Percentiles rank a stretch among this genome's conserved stretches.
phyloP scores from a whole-genome alignment of 306 rosid species.

The Dicorynia guianensis region DNA sequence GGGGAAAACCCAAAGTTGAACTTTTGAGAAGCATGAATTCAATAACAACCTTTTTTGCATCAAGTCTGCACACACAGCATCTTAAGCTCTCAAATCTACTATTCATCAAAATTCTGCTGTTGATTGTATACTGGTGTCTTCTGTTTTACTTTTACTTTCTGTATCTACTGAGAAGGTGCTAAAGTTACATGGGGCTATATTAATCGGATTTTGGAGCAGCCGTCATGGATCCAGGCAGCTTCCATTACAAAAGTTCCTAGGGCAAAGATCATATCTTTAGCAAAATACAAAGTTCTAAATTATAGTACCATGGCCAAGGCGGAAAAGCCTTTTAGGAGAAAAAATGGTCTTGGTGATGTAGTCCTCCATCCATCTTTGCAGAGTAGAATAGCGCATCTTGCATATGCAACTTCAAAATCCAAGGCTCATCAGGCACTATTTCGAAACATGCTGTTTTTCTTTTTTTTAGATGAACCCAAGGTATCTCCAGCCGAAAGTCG shows the following conservation, averaged over 20 bases:
- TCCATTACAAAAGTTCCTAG: slow-evolving; percentile 90
- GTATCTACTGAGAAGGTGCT: slow-evolving; percentile 82
- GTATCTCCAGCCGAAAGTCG: too few relatives aligned
- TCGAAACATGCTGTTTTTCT: slow-evolving; percentile 93
- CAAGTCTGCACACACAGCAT: background rate
- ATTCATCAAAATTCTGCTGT: slow-evolving; percentile 2
- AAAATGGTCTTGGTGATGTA: slow-evolving; percentile 72
- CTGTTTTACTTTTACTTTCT: slow-evolving; percentile 26
- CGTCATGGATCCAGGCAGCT: slow-evolving; percentile 94
- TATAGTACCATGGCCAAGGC: slow-evolving; percentile 58
- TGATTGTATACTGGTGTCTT: slow-evolving; percentile 29
- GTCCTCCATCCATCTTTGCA: slow-evolving; percentile 89
- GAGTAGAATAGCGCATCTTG: slow-evolving; percentile 90
- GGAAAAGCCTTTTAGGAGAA: slow-evolving; percentile 52
- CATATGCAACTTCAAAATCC: slow-evolving; percentile 91
- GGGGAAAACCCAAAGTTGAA: background rate
- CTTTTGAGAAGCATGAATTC: background rate
- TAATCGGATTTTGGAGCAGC: slow-evolving; percentile 97
- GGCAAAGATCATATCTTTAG: slow-evolving; percentile 68
- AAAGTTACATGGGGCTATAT: slow-evolving; percentile 97
- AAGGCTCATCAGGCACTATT: slow-evolving; percentile 96
- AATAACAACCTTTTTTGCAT: slow-evolving; percentile 2
- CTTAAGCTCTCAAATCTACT: slow-evolving; percentile 5
- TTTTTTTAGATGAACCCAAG: too few relatives aligned
- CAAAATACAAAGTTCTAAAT: slow-evolving; percentile 64